Percentiles rank a stretch among this genome's conserved stretches.
Conservation (phyloP, 2,329 filamentous ascomycete species). For the Eurotiales sp. region DNA sequence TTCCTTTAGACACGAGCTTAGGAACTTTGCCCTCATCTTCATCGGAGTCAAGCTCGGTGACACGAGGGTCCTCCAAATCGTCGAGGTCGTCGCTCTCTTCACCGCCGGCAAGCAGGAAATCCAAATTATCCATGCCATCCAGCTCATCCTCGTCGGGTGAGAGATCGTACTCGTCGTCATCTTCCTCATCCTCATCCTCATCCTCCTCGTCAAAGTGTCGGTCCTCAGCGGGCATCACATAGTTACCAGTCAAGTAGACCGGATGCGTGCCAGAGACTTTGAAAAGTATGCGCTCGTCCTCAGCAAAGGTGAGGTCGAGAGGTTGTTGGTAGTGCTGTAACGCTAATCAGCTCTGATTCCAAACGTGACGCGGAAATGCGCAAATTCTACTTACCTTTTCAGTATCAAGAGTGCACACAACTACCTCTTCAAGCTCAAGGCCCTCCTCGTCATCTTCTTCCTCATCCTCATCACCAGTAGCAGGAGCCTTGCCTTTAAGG, state of each 20-base stretch:
- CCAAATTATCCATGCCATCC: constrained; percentile 31
- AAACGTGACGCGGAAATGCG: not conserved
- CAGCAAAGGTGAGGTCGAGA: constrained; percentile 84
- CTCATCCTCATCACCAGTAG: constrained; percentile 61
- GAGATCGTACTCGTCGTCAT: constrained; percentile 75
- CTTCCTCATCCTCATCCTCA: constrained; percentile 58
- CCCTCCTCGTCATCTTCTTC: constrained; percentile 59
- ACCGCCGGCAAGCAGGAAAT: constrained; percentile 50
- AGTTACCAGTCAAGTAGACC: constrained; percentile 93
- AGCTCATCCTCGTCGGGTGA: constrained; percentile 77
- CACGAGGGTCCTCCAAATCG: constrained; percentile 70
- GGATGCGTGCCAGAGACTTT: constrained; percentile 84
- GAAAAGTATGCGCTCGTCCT: constrained; percentile 90
- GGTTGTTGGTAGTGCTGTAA: constrained; percentile 87
- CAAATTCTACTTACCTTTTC: constrained; percentile 64
- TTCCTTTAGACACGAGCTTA: constrained; percentile 60
- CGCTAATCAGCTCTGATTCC: not conserved
- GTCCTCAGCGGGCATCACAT: constrained; percentile 68
- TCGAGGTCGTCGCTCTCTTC: constrained; percentile 75
- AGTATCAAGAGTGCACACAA: constrained; percentile 93
- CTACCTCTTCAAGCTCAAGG: constrained; percentile 77
- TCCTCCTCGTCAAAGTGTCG: constrained; percentile 53
- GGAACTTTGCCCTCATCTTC: constrained; percentile 70
- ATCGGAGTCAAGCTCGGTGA: constrained; percentile 79
- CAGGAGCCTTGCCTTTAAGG: constrained; percentile 67